These are phyloP conservation scores for Stagonosporopsis cucurbitacearum DNA, from an alignment of 2,329 filamentous ascomycete species.

Conservation along the genomic window DNA sequence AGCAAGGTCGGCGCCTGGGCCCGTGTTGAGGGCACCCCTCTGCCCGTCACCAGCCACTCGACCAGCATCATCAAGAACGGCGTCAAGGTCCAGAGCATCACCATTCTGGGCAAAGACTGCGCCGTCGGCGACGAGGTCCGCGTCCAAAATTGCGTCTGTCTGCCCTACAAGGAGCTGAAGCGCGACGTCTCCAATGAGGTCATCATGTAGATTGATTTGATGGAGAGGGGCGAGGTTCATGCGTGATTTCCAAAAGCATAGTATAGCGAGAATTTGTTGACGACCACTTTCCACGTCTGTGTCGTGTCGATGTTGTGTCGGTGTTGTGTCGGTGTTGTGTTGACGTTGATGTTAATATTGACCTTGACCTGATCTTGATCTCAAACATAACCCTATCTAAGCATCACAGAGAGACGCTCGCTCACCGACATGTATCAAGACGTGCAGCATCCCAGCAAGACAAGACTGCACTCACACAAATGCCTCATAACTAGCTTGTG, in stretches of 20 bases:
- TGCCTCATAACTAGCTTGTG: no score
- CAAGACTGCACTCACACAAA: no score
- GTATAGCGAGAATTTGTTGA: not conserved
- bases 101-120: conserved; percentile 96
- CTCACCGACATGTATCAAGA: no score
- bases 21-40: conserved; percentile 93
- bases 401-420: no score
- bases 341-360: no score
- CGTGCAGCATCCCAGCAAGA: no score
- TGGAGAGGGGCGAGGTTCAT: no score
- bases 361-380: no score
- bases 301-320: no score
- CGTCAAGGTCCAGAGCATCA: conserved; percentile 98
- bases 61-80: conserved; percentile 98
- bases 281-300: not conserved
- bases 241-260: not conserved
- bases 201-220: conserved; percentile 74
- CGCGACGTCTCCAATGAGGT: conserved; percentile 85
- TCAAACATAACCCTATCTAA: no score
- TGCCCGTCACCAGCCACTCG: conserved; percentile 82
- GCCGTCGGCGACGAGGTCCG: conserved; percentile 90
- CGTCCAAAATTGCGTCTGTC: conserved; percentile 96
- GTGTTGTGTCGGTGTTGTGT: no score
- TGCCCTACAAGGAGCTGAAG: conserved; percentile 98
- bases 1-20: conserved; percentile 98